Evolutionary conservation across 768 basidiomycete species (phyloP), one percentile per base, ranked within the genome.

Genomic region (Guyanaporus albipodus): DNA sequence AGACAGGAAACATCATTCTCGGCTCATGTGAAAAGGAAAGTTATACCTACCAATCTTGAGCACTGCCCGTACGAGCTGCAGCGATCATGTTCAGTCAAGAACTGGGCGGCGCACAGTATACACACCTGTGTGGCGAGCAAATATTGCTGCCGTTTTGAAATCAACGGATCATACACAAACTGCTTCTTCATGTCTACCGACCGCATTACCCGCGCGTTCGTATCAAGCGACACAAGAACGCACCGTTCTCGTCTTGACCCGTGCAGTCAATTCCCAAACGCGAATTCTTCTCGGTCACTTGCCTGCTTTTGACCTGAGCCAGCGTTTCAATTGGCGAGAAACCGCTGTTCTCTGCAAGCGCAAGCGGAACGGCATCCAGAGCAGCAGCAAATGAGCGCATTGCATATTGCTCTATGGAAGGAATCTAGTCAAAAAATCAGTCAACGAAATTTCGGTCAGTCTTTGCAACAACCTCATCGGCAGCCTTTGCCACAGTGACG

Each of bases 321-420:
- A 99, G 77, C 6, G 93, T 96, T 69, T 95, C 93, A 50, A 99
- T 99, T 10, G 96, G 96, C 12, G 89, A 85, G 35, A 98, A 69
- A 44, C 96, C 96, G 50, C 91, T 95, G 75, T 99, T 99, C 70
- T 99, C 96, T 12, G 96, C 96, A 10, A 99, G 76, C 4, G 96
- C 96, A 11, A 99, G 79, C 4, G 96, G 96, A 39, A 98, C 72
- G n/a, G 92, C 79, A 59, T 99, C 96, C 8, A 99, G 74, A 12
- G 96, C 95, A 27, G 90, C 88, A 4, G 96, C 79, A 66, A 98
- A 99, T n/a, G 96, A 94, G 39, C 95, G 86, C 94, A 99, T 97
- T 3, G 96, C 96, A 62, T 99, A 99, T 74, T 99, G 96, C 70
- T 99, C 96, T 60, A 99, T 97, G 23, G 91, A 79, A 1, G 96